Evolutionary conservation across 352 stramenopile genomes (phyloP), one percentile per base, ranked within the genome.

Genomic region (Globisporangium nagaii): DNA sequence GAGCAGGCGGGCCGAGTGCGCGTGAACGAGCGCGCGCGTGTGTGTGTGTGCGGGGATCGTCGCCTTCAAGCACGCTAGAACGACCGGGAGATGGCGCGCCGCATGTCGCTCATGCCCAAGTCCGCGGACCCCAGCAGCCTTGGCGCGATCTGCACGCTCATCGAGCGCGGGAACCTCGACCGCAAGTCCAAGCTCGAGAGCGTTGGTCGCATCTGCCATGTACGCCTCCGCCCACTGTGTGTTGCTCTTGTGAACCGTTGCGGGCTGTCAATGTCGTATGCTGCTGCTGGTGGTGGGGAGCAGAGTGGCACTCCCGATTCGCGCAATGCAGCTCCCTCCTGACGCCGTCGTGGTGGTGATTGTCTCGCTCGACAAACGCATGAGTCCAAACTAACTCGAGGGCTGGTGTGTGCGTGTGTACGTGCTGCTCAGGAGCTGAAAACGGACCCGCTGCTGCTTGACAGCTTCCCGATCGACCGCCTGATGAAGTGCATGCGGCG

Each of bases 341-440:
- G 4, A 12, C 22, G 10, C 22, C 6, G 4, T 13, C 31, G 15
- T 39, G 1, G 27, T 13, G 3, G 4, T 32, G 5, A 40, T 27
- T 12, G 17, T 30, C 20, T 22, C 5, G 9, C 7, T 36, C n/a
- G n/a, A n/a, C n/a, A n/a, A n/a, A n/a, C n/a, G n/a, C n/a, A n/a
- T n/a, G n/a, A n/a, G n/a, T n/a, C n/a, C n/a, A n/a, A n/a, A 42
- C 7, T 45, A 55, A 32, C 32, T n/a, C n/a, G n/a, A 3, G 28
- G 8, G 22, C 17, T 41, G 35, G 1, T 24, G 22, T 41, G 13
- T 43, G 37, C 22, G 10, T 43, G n/a, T 37, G n/a, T n/a, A n/a
- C n/a, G n/a, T n/a, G n/a, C n/a, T n/a, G n/a, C n/a, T n/a, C 41
- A 88, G 79, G 85, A 95, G 50, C 75, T 95, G 30, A 95, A 95